Percentiles rank a stretch among this genome's conserved stretches.
phyloP scores from a whole-genome alignment of 2,329 filamentous ascomycete species.

The Claviceps spartinae region DNA sequence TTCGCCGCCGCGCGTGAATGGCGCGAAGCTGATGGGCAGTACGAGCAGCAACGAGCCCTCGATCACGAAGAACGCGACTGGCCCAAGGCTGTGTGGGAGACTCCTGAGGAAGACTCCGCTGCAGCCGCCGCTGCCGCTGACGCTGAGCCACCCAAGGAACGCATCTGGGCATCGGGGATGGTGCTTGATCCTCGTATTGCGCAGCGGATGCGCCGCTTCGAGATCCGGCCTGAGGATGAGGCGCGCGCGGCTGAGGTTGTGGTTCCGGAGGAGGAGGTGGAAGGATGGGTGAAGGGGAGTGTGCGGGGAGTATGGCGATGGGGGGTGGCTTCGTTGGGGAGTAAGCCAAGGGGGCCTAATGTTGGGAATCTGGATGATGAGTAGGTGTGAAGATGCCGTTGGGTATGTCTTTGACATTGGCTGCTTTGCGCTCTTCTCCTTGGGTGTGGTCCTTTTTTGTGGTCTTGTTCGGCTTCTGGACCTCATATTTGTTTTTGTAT shows the following conservation, averaged over 20 bases:
- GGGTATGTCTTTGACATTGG: not conserved
- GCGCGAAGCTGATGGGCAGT: constrained; percentile 25
- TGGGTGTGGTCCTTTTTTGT: not conserved
- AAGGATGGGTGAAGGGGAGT: constrained; percentile 53
- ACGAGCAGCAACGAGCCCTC: constrained; percentile 41
- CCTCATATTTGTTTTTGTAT: too few species aligned
- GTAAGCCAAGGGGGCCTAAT: constrained; percentile 27
- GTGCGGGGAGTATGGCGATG: constrained; percentile 40
- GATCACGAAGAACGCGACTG: constrained; percentile 64
- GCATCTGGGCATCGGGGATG: constrained; percentile 62
- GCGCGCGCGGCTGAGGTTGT: constrained; percentile 47
- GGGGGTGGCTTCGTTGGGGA: constrained; percentile 27
- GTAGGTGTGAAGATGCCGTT: constrained; percentile 9
- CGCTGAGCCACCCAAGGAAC: constrained; percentile 40
- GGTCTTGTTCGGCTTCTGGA: too few species aligned
- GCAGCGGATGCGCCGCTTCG: constrained; percentile 67
- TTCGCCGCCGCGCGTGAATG: constrained; percentile 45
- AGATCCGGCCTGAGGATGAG: constrained; percentile 56
- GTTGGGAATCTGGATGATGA: constrained; percentile 27
- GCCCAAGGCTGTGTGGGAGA: constrained; percentile 65
- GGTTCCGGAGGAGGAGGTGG: constrained; percentile 53
- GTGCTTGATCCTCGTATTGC: constrained; percentile 65
- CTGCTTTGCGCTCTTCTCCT: not conserved
- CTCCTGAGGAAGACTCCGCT: constrained; percentile 18
- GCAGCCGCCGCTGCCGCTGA: constrained; percentile 20